These are phyloP conservation scores for Nemania bipapillata DNA, from an alignment of 2,329 filamentous ascomycete genomes.

Conservation along the genomic window DNA sequence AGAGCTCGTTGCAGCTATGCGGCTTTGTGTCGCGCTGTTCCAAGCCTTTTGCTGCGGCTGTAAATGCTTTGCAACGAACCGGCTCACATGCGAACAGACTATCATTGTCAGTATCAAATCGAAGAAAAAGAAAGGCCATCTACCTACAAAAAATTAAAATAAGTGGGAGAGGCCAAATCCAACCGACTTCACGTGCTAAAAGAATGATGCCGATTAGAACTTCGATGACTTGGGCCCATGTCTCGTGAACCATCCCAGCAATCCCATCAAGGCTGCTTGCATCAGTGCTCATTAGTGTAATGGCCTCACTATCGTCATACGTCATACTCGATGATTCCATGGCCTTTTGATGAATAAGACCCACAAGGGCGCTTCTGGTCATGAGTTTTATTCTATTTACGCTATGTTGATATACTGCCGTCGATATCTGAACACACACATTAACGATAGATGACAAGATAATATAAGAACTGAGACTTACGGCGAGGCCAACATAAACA, in stretches of 20 bases:
- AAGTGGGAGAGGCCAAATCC: slow-evolving; percentile 57
- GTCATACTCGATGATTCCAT: slow-evolving; percentile 42
- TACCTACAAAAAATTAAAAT: slow-evolving; percentile 56
- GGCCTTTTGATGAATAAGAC: slow-evolving; percentile 53
- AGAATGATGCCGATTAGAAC: slow-evolving; percentile 55
- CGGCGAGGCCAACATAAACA: slow-evolving; percentile 55
- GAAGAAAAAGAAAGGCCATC: neutral
- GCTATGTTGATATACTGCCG: slow-evolving; percentile 48
- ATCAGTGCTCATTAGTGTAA: slow-evolving; percentile 58
- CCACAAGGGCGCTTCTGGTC: slow-evolving; percentile 52
- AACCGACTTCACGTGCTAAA: slow-evolving; percentile 55
- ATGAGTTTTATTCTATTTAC: slow-evolving; percentile 52
- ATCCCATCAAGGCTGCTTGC: slow-evolving; percentile 51
- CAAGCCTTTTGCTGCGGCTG: slow-evolving; percentile 53
- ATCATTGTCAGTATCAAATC: neutral
- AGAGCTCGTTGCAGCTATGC: slow-evolving; percentile 53
- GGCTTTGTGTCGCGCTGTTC: slow-evolving; percentile 56
- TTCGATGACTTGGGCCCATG: slow-evolving; percentile 57
- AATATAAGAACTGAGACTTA: slow-evolving; percentile 41
- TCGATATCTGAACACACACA: slow-evolving; percentile 47
- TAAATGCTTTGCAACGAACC: slow-evolving; percentile 54
- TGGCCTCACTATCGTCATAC: slow-evolving; percentile 51
- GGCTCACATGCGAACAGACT: slow-evolving; percentile 58
- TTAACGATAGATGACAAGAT: neutral
- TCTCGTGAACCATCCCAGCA: slow-evolving; percentile 56